These are phyloP conservation scores for Russula sp. DNA, from an alignment of 768 basidiomycete genomes.

Conservation along the genomic window DNA sequence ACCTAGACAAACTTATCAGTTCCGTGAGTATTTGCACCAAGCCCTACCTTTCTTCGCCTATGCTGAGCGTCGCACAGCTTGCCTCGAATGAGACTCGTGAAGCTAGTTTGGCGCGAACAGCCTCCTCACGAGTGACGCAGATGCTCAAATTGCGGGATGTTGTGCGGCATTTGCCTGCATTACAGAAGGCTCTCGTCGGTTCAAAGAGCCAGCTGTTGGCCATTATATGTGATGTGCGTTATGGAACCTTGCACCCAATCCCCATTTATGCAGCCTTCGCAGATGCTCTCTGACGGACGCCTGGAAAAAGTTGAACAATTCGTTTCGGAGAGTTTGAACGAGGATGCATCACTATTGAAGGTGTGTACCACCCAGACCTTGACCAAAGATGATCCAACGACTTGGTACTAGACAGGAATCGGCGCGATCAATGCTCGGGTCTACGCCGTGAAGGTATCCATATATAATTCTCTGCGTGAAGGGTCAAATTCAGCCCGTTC, in stretches of 20 bases:
- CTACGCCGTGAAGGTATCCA: constrained; percentile 72
- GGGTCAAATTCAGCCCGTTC: not conserved
- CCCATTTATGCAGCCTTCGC: not conserved
- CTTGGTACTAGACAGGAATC: constrained; percentile 50
- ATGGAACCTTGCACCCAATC: not conserved
- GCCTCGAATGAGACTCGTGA: constrained; percentile 53
- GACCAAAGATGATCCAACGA: not conserved
- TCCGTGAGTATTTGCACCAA: constrained; percentile 36
- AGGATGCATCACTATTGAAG: constrained; percentile 54
- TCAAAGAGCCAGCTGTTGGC: constrained; percentile 52
- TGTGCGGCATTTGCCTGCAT: constrained; percentile 55
- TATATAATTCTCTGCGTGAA: not conserved
- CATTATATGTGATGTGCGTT: constrained; percentile 52
- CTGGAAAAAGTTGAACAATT: constrained; percentile 53
- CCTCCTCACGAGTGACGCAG: constrained; percentile 62
- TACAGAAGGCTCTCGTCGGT: constrained; percentile 55
- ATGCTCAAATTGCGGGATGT: constrained; percentile 74
- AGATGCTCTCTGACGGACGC: constrained; percentile 75
- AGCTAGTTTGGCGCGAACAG: constrained; percentile 50
- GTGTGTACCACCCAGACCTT: constrained; percentile 29
- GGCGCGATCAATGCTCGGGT: constrained; percentile 72
- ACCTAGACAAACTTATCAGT: constrained; percentile 81
- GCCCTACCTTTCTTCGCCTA: not conserved
- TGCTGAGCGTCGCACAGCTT: constrained; percentile 39
- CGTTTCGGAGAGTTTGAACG: constrained; percentile 63